phyloP scores from a whole-genome alignment of 768 basidiomycete genomes.

The Tricholoma sp. region DNA sequence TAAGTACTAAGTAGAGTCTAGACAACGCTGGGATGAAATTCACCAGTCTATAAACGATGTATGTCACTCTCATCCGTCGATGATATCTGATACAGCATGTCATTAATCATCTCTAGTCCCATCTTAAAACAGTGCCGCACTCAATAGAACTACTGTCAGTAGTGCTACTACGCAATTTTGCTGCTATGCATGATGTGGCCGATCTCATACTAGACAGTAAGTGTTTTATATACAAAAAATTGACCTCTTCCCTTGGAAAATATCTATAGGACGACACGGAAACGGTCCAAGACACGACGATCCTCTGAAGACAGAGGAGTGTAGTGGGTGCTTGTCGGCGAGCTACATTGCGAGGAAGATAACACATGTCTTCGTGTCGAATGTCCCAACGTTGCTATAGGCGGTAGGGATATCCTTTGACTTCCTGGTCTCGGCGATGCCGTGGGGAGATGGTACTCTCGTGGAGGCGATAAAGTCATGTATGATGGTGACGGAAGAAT shows the following conservation, averaged over 20 bases:
- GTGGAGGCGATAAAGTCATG: constrained; percentile 8
- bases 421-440: constrained; percentile 3
- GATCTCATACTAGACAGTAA: neutral
- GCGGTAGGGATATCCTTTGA: constrained; percentile 15
- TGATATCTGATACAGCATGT: too few relatives aligned
- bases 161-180: too few relatives aligned
- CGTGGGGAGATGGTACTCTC: constrained; percentile 7
- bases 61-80: too few relatives aligned
- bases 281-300: constrained; percentile 49
- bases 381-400: constrained; percentile 9
- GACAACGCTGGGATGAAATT: too few relatives aligned
- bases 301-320: constrained; percentile 51
- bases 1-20: too few relatives aligned
- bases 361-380: constrained; percentile 6
- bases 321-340: constrained; percentile 15
- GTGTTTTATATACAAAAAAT: neutral
- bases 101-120: too few relatives aligned
- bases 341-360: constrained; percentile 8
- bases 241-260: neutral
- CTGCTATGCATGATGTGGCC: too few relatives aligned
- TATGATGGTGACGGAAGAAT: constrained; percentile 14
- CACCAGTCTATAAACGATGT: too few relatives aligned
- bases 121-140: too few relatives aligned
- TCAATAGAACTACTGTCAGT: too few relatives aligned
- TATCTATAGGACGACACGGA: constrained; percentile 44